Percentiles rank a stretch among this genome's conserved stretches.
These are phyloP conservation scores for Aureobasidium sp. DNA, from an alignment of 2,329 filamentous ascomycete genomes.

Conservation along the genomic window DNA sequence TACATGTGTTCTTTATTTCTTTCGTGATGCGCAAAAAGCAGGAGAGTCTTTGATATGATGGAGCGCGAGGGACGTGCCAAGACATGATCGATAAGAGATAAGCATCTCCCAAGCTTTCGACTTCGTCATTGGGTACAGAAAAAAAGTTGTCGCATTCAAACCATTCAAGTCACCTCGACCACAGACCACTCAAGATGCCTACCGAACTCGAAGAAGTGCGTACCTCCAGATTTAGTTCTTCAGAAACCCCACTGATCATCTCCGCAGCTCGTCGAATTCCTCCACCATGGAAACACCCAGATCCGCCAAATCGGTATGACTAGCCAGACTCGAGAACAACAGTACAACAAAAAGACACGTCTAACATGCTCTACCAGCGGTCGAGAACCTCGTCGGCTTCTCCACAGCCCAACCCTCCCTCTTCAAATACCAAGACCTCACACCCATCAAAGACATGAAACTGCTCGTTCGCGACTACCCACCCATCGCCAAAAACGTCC, in stretches of 20 bases:
- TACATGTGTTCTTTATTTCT: too few species aligned
- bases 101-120: background rate
- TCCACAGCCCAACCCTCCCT: slow-evolving; percentile 67
- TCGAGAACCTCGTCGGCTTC: slow-evolving; percentile 81
- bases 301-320: slow-evolving; percentile 68
- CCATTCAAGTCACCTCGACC: background rate
- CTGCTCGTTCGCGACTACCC: slow-evolving; percentile 77
- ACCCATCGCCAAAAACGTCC: slow-evolving; percentile 86
- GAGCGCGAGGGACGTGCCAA: background rate
- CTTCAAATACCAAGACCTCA: slow-evolving; percentile 74
- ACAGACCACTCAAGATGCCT: slow-evolving; percentile 32
- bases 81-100: slow-evolving; percentile 5
- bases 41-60: too few species aligned
- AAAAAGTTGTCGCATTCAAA: slow-evolving; percentile 9
- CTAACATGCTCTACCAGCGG: slow-evolving; percentile 45
- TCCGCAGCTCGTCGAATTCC: slow-evolving; percentile 77
- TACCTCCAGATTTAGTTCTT: background rate
- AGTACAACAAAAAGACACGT: background rate
- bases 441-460: slow-evolving; percentile 81
- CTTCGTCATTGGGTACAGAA: background rate
- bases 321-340: slow-evolving; percentile 5
- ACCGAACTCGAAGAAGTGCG: slow-evolving; percentile 45
- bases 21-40: too few species aligned
- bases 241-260: background rate
- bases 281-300: slow-evolving; percentile 84